Evolutionary conservation across 768 basidiomycete species (phyloP), one percentile per base, ranked within the genome.

Genomic region (Auricularia cornea): DNA sequence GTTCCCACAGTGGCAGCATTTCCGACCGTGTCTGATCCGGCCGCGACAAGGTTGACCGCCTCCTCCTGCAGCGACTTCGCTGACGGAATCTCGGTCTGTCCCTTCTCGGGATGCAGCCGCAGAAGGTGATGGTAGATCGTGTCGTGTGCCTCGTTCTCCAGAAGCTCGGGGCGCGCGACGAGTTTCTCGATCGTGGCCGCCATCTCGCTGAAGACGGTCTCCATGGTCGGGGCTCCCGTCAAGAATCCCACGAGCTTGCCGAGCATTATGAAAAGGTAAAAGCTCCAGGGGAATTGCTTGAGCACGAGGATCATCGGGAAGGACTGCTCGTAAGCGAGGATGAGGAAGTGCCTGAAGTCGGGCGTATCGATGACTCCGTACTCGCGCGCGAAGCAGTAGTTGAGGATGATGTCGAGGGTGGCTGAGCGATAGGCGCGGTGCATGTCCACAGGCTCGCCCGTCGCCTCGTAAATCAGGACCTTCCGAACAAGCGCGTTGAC

Each of bases 11-110:
- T 75, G 63, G 76, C 75, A 1, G 75, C 70, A 63, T 79, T 77
- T 18, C 75, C 79, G 16, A 77, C 75, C 3, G 79, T 80, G 65
- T 80, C 81, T 29, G 75, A 76, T 6, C 81, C 81, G 5, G 81
- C 81, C 51, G 77, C 76, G 38, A 74, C 64, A 30, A 74, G 67
- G 59, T 66, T 60, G 35, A 29, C n/a, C 2, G 68, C 70, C 59
- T 72, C 73, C 28, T 73, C 68, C 12, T 66, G 6, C 12, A 74
- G 63, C 20, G 66, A 61, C 41, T 60, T 67, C 44, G 62, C 71
- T 16, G 73, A 75, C 60, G 16, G 75, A 73, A 40, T 73, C 72
- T 12, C 72, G 51, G 30, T 63, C 14, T 71, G 73, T 59, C 68
- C 66, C 62, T 76, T 54, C 71, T 67, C 30, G 67, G 62, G 60